Evolutionary conservation across 1,284 basidiomycete species (phyloP), one percentile per base, ranked within the genome.

Genomic region (Xerocomus minutiporus): DNA sequence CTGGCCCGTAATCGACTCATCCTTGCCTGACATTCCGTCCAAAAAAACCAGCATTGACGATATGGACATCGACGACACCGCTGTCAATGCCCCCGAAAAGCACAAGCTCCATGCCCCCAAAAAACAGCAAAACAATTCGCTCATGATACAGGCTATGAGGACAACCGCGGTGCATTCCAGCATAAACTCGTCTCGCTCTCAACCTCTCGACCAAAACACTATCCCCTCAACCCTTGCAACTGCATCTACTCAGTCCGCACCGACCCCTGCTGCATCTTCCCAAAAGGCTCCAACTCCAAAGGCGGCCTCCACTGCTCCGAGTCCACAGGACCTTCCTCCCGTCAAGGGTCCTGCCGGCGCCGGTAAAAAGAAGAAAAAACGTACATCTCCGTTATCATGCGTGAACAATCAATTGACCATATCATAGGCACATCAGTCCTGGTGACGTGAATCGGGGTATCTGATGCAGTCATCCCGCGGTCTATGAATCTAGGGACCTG

Each of bases 121-220:
- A 64, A 82, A 80, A 59, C 79, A 79, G 57, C 80, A 86, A 62
- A 88, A 90, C 62, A 81, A 75, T 54, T 71, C 78, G 59, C 75
- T 89, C 34, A 75, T 90, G 57, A 69, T 83, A 61, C 82, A 85
- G 58, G 88, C 88, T 15, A 90, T 90, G 86, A 78, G 76, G 54
- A 81, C 86, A 5, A 89, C 87, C 1, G 86, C 85, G 8, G 71
- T 76, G 40, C 86, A 90, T 61, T 78, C 86, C 38, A 82, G 73
- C 57, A 72, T 74, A 56, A 70, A 79, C 0, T 76, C 82, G 58
- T 67, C 73, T 31, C 67, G 64, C 29, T 55, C 67, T 9, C 66
- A 68, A 45, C 60, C 70, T 20, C 29, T 48, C 17, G 61, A 61
- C 52, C 57, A 71, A 77, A 77, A 45, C 67, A 59, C 50, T 57